Evolutionary conservation across 352 stramenopile genomes (phyloP).

Genomic region (Phytophthora tentaculata): DNA sequence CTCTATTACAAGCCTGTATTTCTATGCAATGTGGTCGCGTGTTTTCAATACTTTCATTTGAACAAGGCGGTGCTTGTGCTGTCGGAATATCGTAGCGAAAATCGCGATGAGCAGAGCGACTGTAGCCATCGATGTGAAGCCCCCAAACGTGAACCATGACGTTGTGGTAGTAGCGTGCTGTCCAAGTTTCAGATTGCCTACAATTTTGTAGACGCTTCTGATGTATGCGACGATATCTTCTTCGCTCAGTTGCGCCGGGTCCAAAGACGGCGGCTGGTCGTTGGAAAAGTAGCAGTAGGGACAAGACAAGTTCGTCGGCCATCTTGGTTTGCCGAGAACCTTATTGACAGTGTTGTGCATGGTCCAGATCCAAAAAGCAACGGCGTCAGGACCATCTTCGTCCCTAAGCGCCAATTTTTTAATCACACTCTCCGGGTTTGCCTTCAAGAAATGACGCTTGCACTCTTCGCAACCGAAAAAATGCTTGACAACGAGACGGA

Average conservation of each 20-base stretch:
- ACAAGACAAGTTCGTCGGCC: slow-evolving; percentile 57
- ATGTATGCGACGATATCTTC: slow-evolving; percentile 59
- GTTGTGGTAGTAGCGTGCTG: slow-evolving; percentile 18
- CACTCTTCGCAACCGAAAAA: slow-evolving; percentile 85
- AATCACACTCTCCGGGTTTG: slow-evolving; percentile 62
- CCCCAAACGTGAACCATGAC: slow-evolving; percentile 29
- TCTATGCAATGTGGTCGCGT: slow-evolving; percentile 36
- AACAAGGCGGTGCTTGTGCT: slow-evolving; percentile 29
- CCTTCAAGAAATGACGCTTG: slow-evolving; percentile 66
- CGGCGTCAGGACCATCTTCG: slow-evolving; percentile 40
- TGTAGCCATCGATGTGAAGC: slow-evolving; percentile 38
- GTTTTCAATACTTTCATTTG: slow-evolving; percentile 24
- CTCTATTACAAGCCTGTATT: background rate
- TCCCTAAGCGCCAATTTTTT: slow-evolving; percentile 46
- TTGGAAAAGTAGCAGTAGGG: slow-evolving; percentile 53
- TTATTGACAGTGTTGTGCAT: slow-evolving; percentile 88
- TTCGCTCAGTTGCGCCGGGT: slow-evolving; percentile 45
- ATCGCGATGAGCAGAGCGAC: slow-evolving; percentile 34
- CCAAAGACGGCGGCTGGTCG: slow-evolving; percentile 45
- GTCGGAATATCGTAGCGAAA: slow-evolving; percentile 16
- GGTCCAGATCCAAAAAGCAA: slow-evolving; percentile 75
- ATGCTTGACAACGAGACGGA: slow-evolving; percentile 71
- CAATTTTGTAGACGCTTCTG: slow-evolving; percentile 50
- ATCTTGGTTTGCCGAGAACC: slow-evolving; percentile 62
- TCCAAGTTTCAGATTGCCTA: slow-evolving; percentile 32